Conservation (phyloP, 306 rosid genomes). For the Vigna unguiculata region DNA sequence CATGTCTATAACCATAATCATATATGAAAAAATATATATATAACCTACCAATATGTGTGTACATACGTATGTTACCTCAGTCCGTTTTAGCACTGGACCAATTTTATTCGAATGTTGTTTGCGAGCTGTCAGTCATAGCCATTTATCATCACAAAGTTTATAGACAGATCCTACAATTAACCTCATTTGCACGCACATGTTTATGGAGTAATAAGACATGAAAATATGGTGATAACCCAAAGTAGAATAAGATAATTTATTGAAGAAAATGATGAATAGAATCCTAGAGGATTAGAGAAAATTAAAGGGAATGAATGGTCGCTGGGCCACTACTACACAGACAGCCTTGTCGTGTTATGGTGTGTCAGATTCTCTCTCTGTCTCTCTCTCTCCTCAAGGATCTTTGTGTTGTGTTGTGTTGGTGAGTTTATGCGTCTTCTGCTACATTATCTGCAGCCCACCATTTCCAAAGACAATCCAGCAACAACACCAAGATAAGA, state of each 20-base stretch:
- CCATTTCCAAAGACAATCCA: too few species aligned
- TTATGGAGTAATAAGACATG: too few species aligned
- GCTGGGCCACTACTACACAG: slow-evolving; percentile 58
- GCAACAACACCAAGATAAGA: too few species aligned
- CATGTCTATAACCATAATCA: too few species aligned
- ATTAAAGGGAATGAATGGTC: slow-evolving; percentile 59
- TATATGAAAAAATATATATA: too few species aligned
- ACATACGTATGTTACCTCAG: slow-evolving; percentile 82
- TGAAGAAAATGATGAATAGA: slow-evolving; percentile 6
- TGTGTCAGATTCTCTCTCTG: slow-evolving; percentile 77
- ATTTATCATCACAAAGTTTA: slow-evolving; percentile 41
- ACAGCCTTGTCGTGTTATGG: slow-evolving; percentile 50
- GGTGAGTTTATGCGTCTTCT: slow-evolving; percentile 57
- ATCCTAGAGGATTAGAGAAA: slow-evolving; percentile 32
- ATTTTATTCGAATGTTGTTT: slow-evolving; percentile 80
- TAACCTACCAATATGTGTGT: too few species aligned
- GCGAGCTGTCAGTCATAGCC: slow-evolving; percentile 68
- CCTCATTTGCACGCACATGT: background rate
- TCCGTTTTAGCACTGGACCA: slow-evolving; percentile 75
- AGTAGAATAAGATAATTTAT: slow-evolving; percentile 4
- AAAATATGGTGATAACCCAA: too few species aligned
- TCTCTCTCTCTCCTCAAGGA: too few species aligned
- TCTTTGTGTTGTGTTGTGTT: too few species aligned
- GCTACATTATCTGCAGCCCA: slow-evolving; percentile 53
- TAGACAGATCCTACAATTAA: slow-evolving; percentile 41